These are phyloP conservation scores for Syzygium jambos DNA, from an alignment of 345 rosid genomes.

Conservation along the genomic window DNA sequence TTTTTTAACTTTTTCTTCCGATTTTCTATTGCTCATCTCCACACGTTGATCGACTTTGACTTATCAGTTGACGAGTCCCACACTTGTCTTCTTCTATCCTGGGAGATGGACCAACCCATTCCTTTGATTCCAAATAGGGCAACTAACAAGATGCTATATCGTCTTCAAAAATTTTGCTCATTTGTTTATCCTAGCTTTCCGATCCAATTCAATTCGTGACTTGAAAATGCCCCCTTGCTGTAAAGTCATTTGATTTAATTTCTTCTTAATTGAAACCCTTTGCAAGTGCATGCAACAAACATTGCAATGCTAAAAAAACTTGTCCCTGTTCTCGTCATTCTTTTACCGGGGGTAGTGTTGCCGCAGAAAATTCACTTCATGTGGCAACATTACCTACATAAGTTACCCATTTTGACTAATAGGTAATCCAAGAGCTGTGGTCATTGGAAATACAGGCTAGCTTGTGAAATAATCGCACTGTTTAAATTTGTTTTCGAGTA, in stretches of 20 bases:
- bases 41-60: too few relatives aligned
- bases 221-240: background rate
- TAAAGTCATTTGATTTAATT: too few relatives aligned
- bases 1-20: too few relatives aligned
- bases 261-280: background rate
- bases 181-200: background rate
- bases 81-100: too few relatives aligned
- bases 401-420: background rate
- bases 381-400: background rate
- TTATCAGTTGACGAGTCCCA: too few relatives aligned
- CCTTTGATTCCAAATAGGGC: background rate
- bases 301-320: too few relatives aligned
- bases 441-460: too few relatives aligned
- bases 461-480: too few relatives aligned
- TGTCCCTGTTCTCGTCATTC: too few relatives aligned
- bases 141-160: background rate
- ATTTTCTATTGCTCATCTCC: too few relatives aligned
- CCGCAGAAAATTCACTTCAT: background rate
- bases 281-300: background rate
- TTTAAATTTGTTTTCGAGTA: too few relatives aligned
- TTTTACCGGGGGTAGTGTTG: too few relatives aligned
- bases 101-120: background rate
- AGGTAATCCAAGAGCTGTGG: background rate
- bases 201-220: background rate
- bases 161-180: background rate